Base-by-base conservation (phyloP, 1,284 basidiomycete species). In the Retiboletus flavoniger region DNA sequence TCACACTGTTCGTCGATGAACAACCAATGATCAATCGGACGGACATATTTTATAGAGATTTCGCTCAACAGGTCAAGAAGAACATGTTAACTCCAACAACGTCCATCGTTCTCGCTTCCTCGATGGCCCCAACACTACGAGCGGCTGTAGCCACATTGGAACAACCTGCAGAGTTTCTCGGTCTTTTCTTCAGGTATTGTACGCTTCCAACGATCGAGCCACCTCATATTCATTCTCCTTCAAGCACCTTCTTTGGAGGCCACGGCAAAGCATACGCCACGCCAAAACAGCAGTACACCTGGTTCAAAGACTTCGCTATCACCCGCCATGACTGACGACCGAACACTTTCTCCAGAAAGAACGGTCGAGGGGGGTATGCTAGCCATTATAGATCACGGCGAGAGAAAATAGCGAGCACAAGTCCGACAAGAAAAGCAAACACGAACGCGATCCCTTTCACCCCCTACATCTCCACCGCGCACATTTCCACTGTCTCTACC, bases 171-270 rank as follows among this genome's bases (percentile, higher is more conserved):
- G 82, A 78, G 7, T 87, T 89, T 59, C 64, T 73, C 5, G 87
- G 88, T 0, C 70, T 91, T 40, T 91, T 91, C 70, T 90, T 90
- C 72, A 89, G 87, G 87, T 84, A 66, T 8, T 69, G 45, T 50
- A 7, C 24, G 0, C 24, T 51, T 9, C 8, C 13, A 10, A 38
- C 4, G 16, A 17, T 50, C 7, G 19, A 6, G 7, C 29, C 21
- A 4, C 6, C 3, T 9, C 2, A 2, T 50, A 21, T 29, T 51
- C 43, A 57, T 48, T 21, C 47, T 38, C 9, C 42, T 13, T 26
- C 4, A 2, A 90, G 88, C 62, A 89, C 89, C 5, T 91, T 91
- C 72, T 91, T 91, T 63, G 89, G 89, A 21, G 89, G 88, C 0
- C 87, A 90, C 57, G 82, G 82, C 6, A 61, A 71, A 6, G 63